phyloP scores from a whole-genome alignment of 2,329 filamentous ascomycete species.

The Colletotrichum sp. region DNA sequence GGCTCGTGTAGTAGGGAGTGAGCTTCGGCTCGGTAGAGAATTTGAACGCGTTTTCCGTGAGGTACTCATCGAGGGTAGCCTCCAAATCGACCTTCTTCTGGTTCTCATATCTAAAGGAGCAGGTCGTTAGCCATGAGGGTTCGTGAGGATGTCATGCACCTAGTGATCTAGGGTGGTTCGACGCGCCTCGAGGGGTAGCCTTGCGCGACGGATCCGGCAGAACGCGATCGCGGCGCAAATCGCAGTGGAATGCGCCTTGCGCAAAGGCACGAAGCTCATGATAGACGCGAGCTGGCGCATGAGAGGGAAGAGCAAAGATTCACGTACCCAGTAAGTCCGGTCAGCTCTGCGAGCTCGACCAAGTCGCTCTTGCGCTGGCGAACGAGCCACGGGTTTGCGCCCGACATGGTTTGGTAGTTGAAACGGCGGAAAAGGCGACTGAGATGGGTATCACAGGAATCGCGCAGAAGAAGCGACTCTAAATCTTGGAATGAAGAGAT shows the following conservation, averaged over 20 bases:
- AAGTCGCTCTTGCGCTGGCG: constrained; percentile 85
- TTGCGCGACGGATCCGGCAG: constrained; percentile 20
- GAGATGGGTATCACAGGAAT: constrained; percentile 10
- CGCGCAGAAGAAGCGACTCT: constrained; percentile 11
- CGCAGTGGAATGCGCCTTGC: neutral
- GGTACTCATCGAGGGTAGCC: constrained; percentile 72
- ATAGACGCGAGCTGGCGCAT: neutral
- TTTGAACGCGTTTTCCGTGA: constrained; percentile 70
- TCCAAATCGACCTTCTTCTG: constrained; percentile 84
- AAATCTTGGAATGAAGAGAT: neutral
- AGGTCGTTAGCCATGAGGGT: neutral
- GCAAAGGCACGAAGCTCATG: neutral
- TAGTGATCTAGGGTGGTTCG: constrained; percentile 3
- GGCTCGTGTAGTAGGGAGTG: constrained; percentile 76
- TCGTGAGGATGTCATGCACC: constrained; percentile 25
- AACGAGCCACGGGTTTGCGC: constrained; percentile 74
- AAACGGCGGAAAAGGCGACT: neutral
- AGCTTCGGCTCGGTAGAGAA: constrained; percentile 70
- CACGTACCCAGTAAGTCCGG: constrained; percentile 76
- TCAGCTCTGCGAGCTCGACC: constrained; percentile 72
- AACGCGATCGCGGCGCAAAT: neutral
- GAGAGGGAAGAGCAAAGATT: neutral
- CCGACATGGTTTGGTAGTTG: constrained; percentile 55
- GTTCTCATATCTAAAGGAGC: constrained; percentile 63
- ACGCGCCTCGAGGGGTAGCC: constrained; percentile 15